Evolutionary conservation across 2,329 filamentous ascomycete species (phyloP).

Genomic region (Fusarium xylarioides): DNA sequence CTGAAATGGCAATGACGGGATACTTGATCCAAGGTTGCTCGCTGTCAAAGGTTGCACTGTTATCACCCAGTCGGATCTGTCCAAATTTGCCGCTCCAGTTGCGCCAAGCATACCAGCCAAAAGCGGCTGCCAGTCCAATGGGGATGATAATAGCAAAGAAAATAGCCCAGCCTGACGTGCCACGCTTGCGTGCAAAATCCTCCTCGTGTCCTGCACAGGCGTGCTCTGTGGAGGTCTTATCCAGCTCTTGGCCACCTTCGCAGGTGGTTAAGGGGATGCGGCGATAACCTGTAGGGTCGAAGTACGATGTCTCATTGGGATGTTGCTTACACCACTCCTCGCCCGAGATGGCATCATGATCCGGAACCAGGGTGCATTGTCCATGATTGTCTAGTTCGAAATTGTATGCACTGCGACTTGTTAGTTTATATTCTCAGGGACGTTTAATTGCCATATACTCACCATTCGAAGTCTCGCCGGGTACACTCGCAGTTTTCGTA

Average conservation of each 20-base stretch:
- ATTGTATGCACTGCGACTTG: constrained; percentile 82
- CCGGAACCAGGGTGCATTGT: constrained; percentile 79
- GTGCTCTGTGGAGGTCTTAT: constrained; percentile 65
- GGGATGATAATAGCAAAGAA: constrained; percentile 88
- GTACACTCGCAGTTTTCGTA: constrained; percentile 85
- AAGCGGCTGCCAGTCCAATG: constrained; percentile 72
- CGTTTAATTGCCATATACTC: constrained; percentile 47
- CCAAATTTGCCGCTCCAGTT: constrained; percentile 93
- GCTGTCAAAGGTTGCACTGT: constrained; percentile 63
- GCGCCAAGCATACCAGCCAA: constrained; percentile 85
- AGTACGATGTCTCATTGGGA: constrained; percentile 79
- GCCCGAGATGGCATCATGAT: constrained; percentile 68
- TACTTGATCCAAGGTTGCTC: constrained; percentile 83
- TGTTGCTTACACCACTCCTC: constrained; percentile 65
- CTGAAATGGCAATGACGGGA: constrained; percentile 78
- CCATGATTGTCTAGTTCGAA: constrained; percentile 82
- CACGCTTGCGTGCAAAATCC: constrained; percentile 77
- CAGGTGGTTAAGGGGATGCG: constrained; percentile 92
- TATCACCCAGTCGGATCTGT: constrained; percentile 87
- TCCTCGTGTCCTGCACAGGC: constrained; percentile 82
- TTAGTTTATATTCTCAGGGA: constrained; percentile 15
- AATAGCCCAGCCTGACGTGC: constrained; percentile 75
- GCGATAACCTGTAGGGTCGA: constrained; percentile 86
- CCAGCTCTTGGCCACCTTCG: constrained; percentile 75
- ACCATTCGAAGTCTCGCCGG: constrained; percentile 92